Conservation (phyloP, 2,329 filamentous ascomycete genomes). For the Fusarium drepaniforme region DNA sequence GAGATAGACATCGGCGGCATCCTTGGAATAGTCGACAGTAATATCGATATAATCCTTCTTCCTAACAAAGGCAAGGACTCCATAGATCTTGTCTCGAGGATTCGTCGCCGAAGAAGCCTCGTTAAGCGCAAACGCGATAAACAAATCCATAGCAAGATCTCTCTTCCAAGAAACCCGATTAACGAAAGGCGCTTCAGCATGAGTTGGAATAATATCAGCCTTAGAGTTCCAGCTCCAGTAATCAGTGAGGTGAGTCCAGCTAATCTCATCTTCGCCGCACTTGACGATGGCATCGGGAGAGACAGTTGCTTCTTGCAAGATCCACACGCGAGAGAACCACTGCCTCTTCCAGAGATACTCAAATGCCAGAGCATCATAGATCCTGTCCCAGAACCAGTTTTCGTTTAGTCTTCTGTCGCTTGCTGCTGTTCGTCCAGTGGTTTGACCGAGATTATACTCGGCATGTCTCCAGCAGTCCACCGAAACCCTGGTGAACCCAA, state of each 20-base stretch:
- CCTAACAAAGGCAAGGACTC: neutral
- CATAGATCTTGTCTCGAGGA: neutral
- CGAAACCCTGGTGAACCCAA: neutral
- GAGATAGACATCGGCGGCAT: neutral
- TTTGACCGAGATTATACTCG: neutral
- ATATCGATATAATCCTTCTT: neutral
- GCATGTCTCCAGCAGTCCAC: neutral
- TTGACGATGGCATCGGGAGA: neutral
- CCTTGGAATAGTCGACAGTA: neutral
- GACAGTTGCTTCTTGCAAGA: neutral
- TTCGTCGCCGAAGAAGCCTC: neutral
- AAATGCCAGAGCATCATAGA: neutral
- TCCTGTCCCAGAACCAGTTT: neutral
- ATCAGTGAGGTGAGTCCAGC: neutral
- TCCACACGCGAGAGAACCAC: neutral
- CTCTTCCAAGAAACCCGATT: neutral
- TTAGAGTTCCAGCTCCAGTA: neutral
- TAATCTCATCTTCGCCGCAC: neutral
- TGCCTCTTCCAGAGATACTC: neutral
- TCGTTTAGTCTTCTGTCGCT: neutral
- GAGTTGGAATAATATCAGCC: neutral
- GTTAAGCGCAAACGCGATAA: neutral
- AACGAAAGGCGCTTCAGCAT: neutral
- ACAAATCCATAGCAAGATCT: neutral
- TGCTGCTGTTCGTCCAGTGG: neutral